Percentiles rank a stretch among this genome's conserved stretches.
Evolutionary conservation across 805 yeast species (phyloP).

Genomic region (Wickerhamiella shivajii): DNA sequence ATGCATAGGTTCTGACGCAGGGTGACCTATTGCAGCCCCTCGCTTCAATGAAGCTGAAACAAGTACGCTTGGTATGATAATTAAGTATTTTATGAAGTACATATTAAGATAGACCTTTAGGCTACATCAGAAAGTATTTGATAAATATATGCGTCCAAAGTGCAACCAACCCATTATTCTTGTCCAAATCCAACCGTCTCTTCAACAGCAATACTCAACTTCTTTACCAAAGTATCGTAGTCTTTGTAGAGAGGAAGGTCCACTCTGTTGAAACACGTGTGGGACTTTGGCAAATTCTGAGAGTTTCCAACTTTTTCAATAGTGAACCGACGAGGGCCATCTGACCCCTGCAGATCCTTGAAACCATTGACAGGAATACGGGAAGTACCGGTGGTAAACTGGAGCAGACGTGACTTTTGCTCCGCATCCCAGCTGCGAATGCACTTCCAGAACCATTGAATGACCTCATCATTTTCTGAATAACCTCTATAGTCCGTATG

Average conservation of each 20-base stretch:
- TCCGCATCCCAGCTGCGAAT: conserved; percentile 90
- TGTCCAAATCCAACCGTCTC: conserved; percentile 99
- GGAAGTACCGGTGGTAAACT: conserved; percentile 97
- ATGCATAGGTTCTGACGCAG: no score
- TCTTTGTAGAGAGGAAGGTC: conserved; percentile 90
- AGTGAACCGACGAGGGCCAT: conserved; percentile 98
- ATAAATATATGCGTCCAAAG: no score
- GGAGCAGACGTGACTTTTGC: conserved; percentile 87
- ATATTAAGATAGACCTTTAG: no score
- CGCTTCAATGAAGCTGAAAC: no score
- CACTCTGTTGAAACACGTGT: conserved; percentile 97
- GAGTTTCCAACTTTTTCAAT: conserved; percentile 96
- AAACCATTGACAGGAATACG: conserved; percentile 98
- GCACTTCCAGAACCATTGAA: conserved; percentile 98
- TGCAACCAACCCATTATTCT: no score
- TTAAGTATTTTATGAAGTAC: no score
- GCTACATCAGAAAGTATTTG: no score
- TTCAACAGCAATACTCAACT: conserved; percentile 90
- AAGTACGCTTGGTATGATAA: no score
- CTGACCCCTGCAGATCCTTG: conserved; percentile 96
- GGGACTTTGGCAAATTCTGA: conserved; percentile 86
- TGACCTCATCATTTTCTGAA: conserved; percentile 88
- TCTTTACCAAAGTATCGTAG: conserved; percentile 72
- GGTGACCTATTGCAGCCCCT: no score
- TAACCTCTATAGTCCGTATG: conserved; percentile 98